Percentiles rank a stretch among this genome's conserved stretches.
These are phyloP conservation scores for Cinnamomum chago DNA, from an alignment of 164 flowering plant genomes.

Conservation along the genomic window DNA sequence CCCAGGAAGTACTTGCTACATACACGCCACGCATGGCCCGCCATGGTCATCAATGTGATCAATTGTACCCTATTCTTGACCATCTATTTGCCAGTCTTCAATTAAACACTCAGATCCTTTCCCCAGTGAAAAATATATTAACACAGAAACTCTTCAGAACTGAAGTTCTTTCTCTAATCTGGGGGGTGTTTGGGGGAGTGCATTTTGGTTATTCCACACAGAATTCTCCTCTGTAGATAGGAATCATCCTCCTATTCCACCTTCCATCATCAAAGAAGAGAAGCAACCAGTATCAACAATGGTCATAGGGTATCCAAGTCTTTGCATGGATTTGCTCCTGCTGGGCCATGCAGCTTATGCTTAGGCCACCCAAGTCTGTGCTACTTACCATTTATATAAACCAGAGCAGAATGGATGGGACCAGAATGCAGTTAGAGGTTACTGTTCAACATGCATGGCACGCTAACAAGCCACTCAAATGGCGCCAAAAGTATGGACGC, in stretches of 20 bases:
- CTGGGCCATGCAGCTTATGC: neutral
- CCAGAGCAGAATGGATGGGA: conserved; percentile 43
- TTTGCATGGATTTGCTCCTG: neutral
- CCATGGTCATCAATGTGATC: no score
- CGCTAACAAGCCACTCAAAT: conserved; percentile 34
- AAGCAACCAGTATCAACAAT: neutral
- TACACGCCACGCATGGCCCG: no score
- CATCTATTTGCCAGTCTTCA: no score
- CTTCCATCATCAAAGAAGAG: neutral
- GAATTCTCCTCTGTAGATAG: neutral
- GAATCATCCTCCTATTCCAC: neutral
- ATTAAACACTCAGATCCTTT: no score
- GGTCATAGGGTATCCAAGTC: neutral
- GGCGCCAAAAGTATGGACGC: conserved; percentile 41
- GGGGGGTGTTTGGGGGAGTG: neutral
- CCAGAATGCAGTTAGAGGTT: conserved; percentile 30
- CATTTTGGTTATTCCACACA: neutral
- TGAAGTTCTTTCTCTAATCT: neutral
- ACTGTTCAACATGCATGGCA: conserved; percentile 54
- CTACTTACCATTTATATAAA: conserved; percentile 43
- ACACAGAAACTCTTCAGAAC: no score
- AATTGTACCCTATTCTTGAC: no score
- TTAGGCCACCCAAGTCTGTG: conserved; percentile 34
- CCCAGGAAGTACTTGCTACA: no score
- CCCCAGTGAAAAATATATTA: no score